phyloP scores from a whole-genome alignment of 768 basidiomycete genomes.

The Coprinopsis strossmayeri region DNA sequence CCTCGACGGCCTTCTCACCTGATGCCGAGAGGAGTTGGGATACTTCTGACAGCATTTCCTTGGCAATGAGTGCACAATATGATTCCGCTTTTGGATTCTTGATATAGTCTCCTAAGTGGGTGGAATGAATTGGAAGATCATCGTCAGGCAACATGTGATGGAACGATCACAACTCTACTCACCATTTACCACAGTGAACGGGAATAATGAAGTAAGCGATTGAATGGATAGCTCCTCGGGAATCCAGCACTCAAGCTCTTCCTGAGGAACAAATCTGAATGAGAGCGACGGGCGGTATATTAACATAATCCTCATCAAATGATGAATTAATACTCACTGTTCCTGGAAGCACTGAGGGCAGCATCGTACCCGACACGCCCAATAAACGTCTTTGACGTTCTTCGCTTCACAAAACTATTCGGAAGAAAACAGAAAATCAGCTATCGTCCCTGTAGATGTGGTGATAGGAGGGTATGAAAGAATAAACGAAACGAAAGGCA shows the following conservation, averaged over 20 bases:
- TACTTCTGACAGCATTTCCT: conserved; percentile 22
- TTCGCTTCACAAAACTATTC: conserved; percentile 26
- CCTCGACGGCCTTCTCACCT: conserved; percentile 19
- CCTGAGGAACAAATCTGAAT: conserved; percentile 25
- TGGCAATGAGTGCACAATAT: conserved; percentile 7
- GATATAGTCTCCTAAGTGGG: conserved; percentile 11
- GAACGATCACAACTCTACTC: conserved; percentile 8
- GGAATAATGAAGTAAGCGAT: conserved; percentile 25
- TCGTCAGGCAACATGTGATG: neutral
- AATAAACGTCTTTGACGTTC: conserved; percentile 26
- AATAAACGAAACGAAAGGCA: too few species aligned
- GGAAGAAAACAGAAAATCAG: neutral
- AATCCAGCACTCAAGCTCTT: conserved; percentile 19
- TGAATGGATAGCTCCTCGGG: conserved; percentile 20
- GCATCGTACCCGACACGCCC: conserved; percentile 30
- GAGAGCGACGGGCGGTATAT: neutral
- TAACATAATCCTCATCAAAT: too few species aligned
- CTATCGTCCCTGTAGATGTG: too few species aligned
- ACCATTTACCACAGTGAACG: conserved; percentile 20
- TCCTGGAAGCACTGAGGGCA: conserved; percentile 28
- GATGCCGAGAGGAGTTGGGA: conserved; percentile 12
- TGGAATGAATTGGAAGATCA: conserved; percentile 4
- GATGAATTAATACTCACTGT: conserved; percentile 18
- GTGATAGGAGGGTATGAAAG: too few species aligned
- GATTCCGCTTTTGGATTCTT: conserved; percentile 10